phyloP scores from a whole-genome alignment of 2,329 filamentous ascomycete genomes.

The Epichloe sylvatica region DNA sequence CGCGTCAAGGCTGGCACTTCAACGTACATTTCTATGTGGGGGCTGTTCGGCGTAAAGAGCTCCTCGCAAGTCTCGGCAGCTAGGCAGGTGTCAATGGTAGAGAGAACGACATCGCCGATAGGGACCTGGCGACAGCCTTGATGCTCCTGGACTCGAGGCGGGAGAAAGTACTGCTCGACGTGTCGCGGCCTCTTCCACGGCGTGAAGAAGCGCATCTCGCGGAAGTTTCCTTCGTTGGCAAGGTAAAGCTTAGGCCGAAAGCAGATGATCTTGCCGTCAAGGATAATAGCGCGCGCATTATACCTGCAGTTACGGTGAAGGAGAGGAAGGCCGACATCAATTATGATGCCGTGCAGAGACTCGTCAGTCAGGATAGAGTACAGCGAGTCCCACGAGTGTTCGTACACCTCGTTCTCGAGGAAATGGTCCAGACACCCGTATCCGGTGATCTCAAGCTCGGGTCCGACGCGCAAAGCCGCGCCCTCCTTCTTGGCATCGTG shows the following conservation, averaged over 20 bases:
- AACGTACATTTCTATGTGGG: constrained; percentile 12
- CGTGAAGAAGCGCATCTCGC: constrained; percentile 24
- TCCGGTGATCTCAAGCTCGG: constrained; percentile 31
- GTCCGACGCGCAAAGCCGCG: constrained; percentile 48
- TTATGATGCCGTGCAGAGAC: constrained; percentile 23
- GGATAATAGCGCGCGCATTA: constrained; percentile 10
- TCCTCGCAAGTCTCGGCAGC: constrained; percentile 4
- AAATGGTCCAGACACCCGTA: constrained; percentile 28
- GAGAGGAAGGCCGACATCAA: constrained; percentile 25
- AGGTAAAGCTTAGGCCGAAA: constrained; percentile 30
- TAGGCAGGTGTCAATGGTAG: constrained; percentile 28
- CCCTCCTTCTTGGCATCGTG: constrained; percentile 43
- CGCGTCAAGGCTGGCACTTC: background rate
- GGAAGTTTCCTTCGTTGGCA: constrained; percentile 23
- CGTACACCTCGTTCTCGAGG: constrained; percentile 29
- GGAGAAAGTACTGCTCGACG: constrained; percentile 22
- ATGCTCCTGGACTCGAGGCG: constrained; percentile 15
- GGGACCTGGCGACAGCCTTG: constrained; percentile 22
- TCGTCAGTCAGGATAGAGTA: constrained; percentile 19
- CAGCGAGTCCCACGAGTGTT: constrained; percentile 20
- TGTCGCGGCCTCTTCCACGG: constrained; percentile 21
- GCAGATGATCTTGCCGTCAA: constrained; percentile 52
- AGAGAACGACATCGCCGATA: constrained; percentile 25
- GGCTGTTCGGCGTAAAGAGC: constrained; percentile 3
- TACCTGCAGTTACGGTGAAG: constrained; percentile 22